A percentile compares a stretch with the other conserved stretches of the same genome.
phyloP scores from a whole-genome alignment of 306 rosid genomes.

The Cucurbita maxima region DNA sequence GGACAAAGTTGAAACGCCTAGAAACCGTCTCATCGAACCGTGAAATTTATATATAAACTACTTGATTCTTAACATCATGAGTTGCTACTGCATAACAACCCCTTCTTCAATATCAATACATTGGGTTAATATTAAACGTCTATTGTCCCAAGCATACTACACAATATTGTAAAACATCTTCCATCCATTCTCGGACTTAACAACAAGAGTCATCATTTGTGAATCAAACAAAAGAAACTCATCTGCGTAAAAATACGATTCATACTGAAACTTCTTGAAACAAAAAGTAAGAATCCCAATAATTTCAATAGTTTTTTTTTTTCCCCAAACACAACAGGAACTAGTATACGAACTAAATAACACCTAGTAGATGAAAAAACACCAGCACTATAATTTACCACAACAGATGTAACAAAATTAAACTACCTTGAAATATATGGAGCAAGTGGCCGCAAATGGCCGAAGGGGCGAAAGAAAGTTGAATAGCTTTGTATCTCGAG shows the following conservation, averaged over 20 bases:
- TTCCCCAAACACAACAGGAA: not conserved
- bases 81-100: no score
- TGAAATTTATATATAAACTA: no score
- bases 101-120: no score
- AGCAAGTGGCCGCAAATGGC: not conserved
- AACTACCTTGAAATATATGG: slow-evolving; percentile 1
- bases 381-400: not conserved
- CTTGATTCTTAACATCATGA: no score
- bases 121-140: no score
- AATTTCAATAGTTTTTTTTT: not conserved
- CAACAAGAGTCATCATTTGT: no score
- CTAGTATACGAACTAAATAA: not conserved
- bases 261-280: not conserved
- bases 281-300: not conserved
- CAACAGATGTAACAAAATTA: not conserved
- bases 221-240: no score
- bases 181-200: no score
- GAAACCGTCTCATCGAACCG: no score
- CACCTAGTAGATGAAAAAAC: not conserved
- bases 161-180: no score
- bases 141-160: no score
- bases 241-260: not conserved
- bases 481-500: not conserved
- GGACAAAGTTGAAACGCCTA: no score
- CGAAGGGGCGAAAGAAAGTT: not conserved